A percentile compares a stretch with the other conserved stretches of the same genome.
phyloP scores from a whole-genome alignment of 352 stramenopile genomes.

The Halophytophthora polymorphica region DNA sequence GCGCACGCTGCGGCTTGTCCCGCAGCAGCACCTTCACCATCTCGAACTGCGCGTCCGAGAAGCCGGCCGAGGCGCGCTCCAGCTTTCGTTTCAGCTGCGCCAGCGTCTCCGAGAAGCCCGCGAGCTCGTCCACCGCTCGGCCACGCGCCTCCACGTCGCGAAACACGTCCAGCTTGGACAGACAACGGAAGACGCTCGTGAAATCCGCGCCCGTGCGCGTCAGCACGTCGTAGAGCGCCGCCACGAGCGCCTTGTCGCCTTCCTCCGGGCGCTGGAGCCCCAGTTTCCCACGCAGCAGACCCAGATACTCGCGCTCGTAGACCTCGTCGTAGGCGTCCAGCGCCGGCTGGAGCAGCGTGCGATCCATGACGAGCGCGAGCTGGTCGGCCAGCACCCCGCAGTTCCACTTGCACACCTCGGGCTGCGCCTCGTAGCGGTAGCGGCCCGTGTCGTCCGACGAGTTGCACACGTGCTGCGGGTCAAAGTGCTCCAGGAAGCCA shows the following conservation, averaged over 20 bases:
- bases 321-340: constrained; percentile 37
- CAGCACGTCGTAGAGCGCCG: constrained; percentile 55
- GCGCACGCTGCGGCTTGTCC: constrained; percentile 58
- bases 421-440: constrained; percentile 82
- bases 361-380: constrained; percentile 39
- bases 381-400: constrained; percentile 65
- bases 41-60: constrained; percentile 74
- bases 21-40: constrained; percentile 60
- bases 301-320: constrained; percentile 58
- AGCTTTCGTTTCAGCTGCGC: constrained; percentile 58
- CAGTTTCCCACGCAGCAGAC: constrained; percentile 65
- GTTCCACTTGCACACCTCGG: constrained; percentile 88
- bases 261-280: constrained; percentile 34
- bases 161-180: constrained; percentile 47
- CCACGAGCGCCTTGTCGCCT: constrained; percentile 47
- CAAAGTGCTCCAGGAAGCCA: constrained; percentile 91
- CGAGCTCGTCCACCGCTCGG: constrained; percentile 41
- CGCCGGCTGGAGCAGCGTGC: constrained; percentile 23
- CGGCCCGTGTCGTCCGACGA: constrained; percentile 75
- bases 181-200: constrained; percentile 65
- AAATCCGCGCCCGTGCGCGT: constrained; percentile 71
- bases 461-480: constrained; percentile 80
- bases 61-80: constrained; percentile 26
- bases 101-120: constrained; percentile 66
- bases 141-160: constrained; percentile 14